Conservation (phyloP, 2,329 filamentous ascomycete species). For the Phaeosphaeriaceae sp. region DNA sequence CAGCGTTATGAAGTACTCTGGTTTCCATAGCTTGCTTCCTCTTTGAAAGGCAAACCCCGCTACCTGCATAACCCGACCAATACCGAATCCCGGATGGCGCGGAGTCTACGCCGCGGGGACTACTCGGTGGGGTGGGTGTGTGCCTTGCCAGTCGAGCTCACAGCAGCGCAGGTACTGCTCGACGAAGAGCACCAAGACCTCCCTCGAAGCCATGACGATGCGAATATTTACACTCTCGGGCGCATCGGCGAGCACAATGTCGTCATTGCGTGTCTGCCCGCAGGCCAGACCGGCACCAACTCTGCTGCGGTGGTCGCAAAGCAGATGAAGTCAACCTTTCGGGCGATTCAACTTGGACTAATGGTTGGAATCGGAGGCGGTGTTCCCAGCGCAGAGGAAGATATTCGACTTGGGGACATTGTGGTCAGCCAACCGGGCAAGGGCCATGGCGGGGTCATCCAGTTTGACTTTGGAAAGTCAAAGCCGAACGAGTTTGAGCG, state of each 20-base stretch:
- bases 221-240: slow-evolving; percentile 29
- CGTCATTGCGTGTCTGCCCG: slow-evolving; percentile 41
- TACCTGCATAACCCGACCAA: too few relatives aligned
- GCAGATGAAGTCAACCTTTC: slow-evolving; percentile 37
- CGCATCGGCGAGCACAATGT: slow-evolving; percentile 38
- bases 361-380: too few relatives aligned
- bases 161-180: slow-evolving; percentile 7
- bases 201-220: slow-evolving; percentile 17
- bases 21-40: too few relatives aligned
- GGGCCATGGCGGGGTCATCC: too few relatives aligned
- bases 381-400: too few relatives aligned
- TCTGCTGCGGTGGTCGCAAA: slow-evolving; percentile 37
- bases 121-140: slow-evolving; percentile 46
- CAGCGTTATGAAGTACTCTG: too few relatives aligned
- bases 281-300: slow-evolving; percentile 38
- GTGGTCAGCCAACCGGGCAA: too few relatives aligned
- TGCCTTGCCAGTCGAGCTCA: slow-evolving; percentile 41
- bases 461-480: too few relatives aligned
- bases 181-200: slow-evolving; percentile 25
- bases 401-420: too few relatives aligned
- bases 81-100: too few relatives aligned
- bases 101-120: slow-evolving; percentile 2
- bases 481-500: too few relatives aligned
- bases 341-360: slow-evolving; percentile 20
- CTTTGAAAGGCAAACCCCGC: too few relatives aligned